phyloP scores from a whole-genome alignment of 257 asterid species.

The Nicotiana tomentosiformis region DNA sequence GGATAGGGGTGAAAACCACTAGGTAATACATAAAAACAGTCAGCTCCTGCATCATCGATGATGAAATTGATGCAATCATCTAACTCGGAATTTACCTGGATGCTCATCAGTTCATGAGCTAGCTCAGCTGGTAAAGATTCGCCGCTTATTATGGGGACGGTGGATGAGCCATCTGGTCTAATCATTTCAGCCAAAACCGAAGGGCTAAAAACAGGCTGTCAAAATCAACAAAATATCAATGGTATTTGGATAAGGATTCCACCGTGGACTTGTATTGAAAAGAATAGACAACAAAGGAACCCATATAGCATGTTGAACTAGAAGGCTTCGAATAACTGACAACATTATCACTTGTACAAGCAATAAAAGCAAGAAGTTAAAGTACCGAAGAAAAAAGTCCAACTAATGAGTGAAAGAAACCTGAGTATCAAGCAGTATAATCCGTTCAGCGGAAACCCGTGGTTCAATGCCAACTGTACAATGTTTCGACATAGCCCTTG shows the following conservation, averaged over 20 bases:
- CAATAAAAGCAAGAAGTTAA: not conserved
- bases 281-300: not conserved
- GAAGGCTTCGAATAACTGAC: not conserved
- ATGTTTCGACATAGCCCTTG: conserved; percentile 79
- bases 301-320: not conserved
- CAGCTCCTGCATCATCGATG: not conserved
- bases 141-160: conserved; percentile 63
- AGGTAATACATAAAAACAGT: not conserved
- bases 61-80: not conserved
- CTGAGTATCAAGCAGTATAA: conserved; percentile 96
- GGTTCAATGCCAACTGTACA: conserved; percentile 88
- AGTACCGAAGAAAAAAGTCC: not conserved
- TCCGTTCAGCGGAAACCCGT: conserved; percentile 76
- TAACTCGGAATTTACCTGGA: conserved; percentile 56
- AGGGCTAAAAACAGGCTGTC: conserved; percentile 92
- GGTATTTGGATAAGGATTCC: not conserved
- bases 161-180: conserved; percentile 88
- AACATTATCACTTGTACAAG: not conserved
- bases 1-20: not conserved
- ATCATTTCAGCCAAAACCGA: conserved; percentile 88
- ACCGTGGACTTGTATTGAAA: not conserved
- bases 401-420: conserved; percentile 20
- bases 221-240: not conserved
- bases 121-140: conserved; percentile 87
- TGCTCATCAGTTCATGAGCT: conserved; percentile 88